phyloP scores from a whole-genome alignment of 2,329 filamentous ascomycete genomes.

The Sclerotinia sclerotiorum region DNA sequence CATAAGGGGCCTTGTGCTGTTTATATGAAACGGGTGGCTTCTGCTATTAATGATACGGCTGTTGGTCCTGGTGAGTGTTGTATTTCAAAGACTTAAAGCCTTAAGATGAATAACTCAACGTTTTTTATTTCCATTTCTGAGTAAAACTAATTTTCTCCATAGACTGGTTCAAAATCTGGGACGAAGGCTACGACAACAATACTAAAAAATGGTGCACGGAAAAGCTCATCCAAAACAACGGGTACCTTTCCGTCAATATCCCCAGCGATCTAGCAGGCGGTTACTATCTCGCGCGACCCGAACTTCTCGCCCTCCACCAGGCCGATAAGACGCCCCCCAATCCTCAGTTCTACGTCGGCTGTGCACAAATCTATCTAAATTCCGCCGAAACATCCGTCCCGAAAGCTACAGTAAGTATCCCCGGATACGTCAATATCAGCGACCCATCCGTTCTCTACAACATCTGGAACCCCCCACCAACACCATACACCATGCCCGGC shows the following conservation, averaged over 20 bases:
- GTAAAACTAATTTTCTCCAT: neutral
- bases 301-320: constrained; percentile 67
- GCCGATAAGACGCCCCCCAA: constrained; percentile 53
- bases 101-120: neutral
- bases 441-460: constrained; percentile 62
- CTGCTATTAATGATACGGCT: constrained; percentile 53
- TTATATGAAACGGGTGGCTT: constrained; percentile 68
- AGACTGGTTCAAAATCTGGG: constrained; percentile 74
- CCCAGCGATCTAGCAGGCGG: constrained; percentile 62
- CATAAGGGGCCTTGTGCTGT: constrained; percentile 71
- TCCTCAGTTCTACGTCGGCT: constrained; percentile 73
- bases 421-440: constrained; percentile 58
- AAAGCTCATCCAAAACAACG: constrained; percentile 63
- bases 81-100: neutral
- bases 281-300: constrained; percentile 70
- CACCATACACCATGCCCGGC: constrained; percentile 58
- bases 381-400: constrained; percentile 51
- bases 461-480: constrained; percentile 56
- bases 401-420: constrained; percentile 59
- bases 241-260: constrained; percentile 61
- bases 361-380: constrained; percentile 67
- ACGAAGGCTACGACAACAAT: constrained; percentile 61
- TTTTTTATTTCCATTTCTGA: neutral
- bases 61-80: constrained; percentile 53
- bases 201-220: constrained; percentile 67